phyloP scores from a whole-genome alignment of 805 yeast species.

The Groenewaldozyma salmanticensis region DNA sequence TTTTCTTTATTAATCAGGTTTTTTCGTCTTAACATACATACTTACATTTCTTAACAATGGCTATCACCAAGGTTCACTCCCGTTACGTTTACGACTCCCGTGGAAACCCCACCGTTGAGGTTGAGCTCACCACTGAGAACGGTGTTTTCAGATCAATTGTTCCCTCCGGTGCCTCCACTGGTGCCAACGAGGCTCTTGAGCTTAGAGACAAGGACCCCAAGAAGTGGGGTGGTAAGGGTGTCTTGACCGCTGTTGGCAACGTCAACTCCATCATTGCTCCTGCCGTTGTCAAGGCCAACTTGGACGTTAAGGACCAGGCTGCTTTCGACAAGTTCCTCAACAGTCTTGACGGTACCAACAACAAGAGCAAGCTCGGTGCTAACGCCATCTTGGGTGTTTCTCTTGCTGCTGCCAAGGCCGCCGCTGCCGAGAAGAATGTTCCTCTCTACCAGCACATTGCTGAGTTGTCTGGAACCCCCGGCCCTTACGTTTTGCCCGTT shows the following conservation, averaged over 20 bases:
- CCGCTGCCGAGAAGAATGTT: conserved; percentile 89
- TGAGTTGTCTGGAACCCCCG: conserved; percentile 63
- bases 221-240: conserved; percentile 99
- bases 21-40: neutral
- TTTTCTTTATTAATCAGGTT: too few species aligned
- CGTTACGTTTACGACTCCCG: conserved; percentile 99
- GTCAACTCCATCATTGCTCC: conserved; percentile 94
- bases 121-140: conserved; percentile 83
- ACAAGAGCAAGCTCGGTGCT: conserved; percentile 97
- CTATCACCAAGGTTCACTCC: conserved; percentile 79
- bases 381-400: conserved; percentile 98
- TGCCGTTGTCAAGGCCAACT: conserved; percentile 69
- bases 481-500: conserved; percentile 92
- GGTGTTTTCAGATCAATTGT: conserved; percentile 96
- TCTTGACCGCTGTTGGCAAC: conserved; percentile 89
- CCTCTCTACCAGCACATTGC: conserved; percentile 92
- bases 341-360: conserved; percentile 90
- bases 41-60: conserved; percentile 38
- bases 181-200: conserved; percentile 97
- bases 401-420: conserved; percentile 94
- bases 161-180: conserved; percentile 99
- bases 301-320: conserved; percentile 80
- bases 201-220: conserved; percentile 96
- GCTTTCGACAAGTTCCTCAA: conserved; percentile 79
- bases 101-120: conserved; percentile 99